Evolutionary conservation across 768 basidiomycete species (phyloP).

Genomic region (Boletus reticuloceps): DNA sequence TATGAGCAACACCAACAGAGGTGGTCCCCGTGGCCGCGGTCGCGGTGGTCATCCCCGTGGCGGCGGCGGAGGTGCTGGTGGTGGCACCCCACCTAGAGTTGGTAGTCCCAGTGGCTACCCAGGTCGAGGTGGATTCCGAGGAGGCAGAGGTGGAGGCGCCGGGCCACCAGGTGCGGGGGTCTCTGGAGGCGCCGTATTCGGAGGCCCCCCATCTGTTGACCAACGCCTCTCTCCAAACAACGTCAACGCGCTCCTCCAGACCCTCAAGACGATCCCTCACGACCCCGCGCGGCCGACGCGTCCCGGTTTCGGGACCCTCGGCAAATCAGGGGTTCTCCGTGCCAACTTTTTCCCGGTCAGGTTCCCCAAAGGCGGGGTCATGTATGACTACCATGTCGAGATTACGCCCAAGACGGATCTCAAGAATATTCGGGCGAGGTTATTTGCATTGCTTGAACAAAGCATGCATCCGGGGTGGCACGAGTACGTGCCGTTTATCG

Average conservation of each 20-base stretch:
- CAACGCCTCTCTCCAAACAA: slow-evolving; percentile 29
- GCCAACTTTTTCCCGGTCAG: slow-evolving; percentile 50
- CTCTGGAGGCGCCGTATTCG: slow-evolving; percentile 30
- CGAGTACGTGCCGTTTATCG: slow-evolving; percentile 31
- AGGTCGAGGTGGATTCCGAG: slow-evolving; percentile 10
- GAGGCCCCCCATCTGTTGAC: slow-evolving; percentile 32
- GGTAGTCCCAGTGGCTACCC: slow-evolving; percentile 5
- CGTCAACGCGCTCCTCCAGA: slow-evolving; percentile 24
- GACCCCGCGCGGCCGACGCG: slow-evolving; percentile 41
- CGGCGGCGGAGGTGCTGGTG: background rate
- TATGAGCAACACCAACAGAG: slow-evolving; percentile 16
- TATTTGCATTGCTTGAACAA: slow-evolving; percentile 44
- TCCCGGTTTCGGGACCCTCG: slow-evolving; percentile 45
- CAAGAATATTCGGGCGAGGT: slow-evolving; percentile 37
- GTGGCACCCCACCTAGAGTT: background rate
- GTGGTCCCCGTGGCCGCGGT: slow-evolving; percentile 18
- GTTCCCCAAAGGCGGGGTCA: slow-evolving; percentile 34
- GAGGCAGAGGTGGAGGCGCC: slow-evolving; percentile 22
- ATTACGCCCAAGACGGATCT: slow-evolving; percentile 35
- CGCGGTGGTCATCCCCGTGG: slow-evolving; percentile 11
- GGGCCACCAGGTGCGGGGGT: slow-evolving; percentile 27
- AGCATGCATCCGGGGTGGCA: slow-evolving; percentile 37
- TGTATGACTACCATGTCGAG: slow-evolving; percentile 46
- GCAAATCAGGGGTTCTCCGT: slow-evolving; percentile 40
- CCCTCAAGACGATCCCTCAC: slow-evolving; percentile 29